Conservation (phyloP, 805 yeast genomes). For the Barnettozyma californica region DNA sequence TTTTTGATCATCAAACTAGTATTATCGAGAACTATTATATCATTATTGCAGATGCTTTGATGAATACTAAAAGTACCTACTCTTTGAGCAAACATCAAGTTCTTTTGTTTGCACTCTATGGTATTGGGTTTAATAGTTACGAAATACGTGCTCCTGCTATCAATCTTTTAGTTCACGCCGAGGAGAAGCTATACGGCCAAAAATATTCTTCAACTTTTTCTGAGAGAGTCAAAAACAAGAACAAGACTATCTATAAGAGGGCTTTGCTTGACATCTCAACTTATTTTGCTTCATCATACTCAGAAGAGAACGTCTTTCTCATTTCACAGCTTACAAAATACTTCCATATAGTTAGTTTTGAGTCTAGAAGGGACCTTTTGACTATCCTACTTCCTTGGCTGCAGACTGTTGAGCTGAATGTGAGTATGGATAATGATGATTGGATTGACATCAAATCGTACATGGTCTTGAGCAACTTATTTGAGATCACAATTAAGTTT, state of each 20-base stretch:
- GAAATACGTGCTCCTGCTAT: conserved; percentile 72
- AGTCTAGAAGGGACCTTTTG: conserved; percentile 69
- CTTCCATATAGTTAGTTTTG: conserved; percentile 53
- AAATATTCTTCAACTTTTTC: conserved; percentile 52
- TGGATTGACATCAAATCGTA: conserved; percentile 33
- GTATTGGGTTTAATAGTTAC: conserved; percentile 67
- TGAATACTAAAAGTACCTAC: conserved; percentile 38
- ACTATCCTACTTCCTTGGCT: conserved; percentile 89
- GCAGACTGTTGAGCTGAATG: conserved; percentile 66
- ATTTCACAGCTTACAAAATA: conserved; percentile 70
- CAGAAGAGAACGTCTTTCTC: conserved; percentile 56
- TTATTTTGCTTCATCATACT: conserved; percentile 55
- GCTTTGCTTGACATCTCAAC: conserved; percentile 77
- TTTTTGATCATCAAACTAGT: conserved; percentile 44
- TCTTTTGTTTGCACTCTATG: conserved; percentile 69
- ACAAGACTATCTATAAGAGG: conserved; percentile 81
- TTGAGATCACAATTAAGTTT: conserved; percentile 79
- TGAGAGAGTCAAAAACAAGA: conserved; percentile 67
- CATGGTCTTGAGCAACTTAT: conserved; percentile 75
- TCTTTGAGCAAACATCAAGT: conserved; percentile 58
- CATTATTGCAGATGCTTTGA: conserved; percentile 61
- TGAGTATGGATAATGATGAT: conserved; percentile 32
- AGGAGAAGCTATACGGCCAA: conserved; percentile 50
- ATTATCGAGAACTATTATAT: conserved; percentile 67
- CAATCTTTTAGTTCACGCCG: conserved; percentile 61